A percentile compares a stretch with the other conserved stretches of the same genome.
Evolutionary conservation across 202 grass and related monocot genomes (phyloP).

Genomic region (Panicum virgatum): DNA sequence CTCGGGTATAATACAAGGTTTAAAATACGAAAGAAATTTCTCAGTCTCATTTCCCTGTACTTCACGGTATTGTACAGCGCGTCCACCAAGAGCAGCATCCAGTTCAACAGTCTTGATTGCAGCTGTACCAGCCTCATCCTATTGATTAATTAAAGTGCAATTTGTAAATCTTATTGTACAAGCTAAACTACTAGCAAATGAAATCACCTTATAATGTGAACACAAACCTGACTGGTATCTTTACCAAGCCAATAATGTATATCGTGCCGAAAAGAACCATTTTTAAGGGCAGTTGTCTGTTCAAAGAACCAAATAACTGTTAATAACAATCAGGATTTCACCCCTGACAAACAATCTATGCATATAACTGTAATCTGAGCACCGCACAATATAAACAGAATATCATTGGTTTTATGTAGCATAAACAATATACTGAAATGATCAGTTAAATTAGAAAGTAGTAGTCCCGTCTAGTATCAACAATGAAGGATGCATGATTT

Average conservation of each 20-base stretch:
- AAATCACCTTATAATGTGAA: slow-evolving; percentile 28
- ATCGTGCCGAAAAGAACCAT: slow-evolving; percentile 84
- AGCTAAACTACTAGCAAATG: slow-evolving; percentile 18
- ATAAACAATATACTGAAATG: slow-evolving; percentile 33
- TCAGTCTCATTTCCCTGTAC: slow-evolving; percentile 95
- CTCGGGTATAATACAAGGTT: slow-evolving; percentile 97
- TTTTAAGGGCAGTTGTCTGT: slow-evolving; percentile 85
- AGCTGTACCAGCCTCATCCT: slow-evolving; percentile 96
- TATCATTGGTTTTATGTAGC: slow-evolving; percentile 6
- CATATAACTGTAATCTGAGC: neutral
- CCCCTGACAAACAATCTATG: slow-evolving; percentile 3
- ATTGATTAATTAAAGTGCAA: slow-evolving; percentile 46
- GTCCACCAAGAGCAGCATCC: slow-evolving; percentile 90
- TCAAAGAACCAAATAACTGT: slow-evolving; percentile 33
- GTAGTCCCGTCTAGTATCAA: slow-evolving; percentile 33
- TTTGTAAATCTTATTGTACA: slow-evolving; percentile 33
- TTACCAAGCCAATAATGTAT: slow-evolving; percentile 99
- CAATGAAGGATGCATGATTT: slow-evolving; percentile 8
- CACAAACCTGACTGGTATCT: slow-evolving; percentile 84
- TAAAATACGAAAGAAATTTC: slow-evolving; percentile 99
- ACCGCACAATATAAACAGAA: slow-evolving; percentile 12
- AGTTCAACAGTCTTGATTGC: slow-evolving; percentile 95
- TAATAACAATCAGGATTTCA: slow-evolving; percentile 19
- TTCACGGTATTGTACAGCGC: slow-evolving; percentile 97
- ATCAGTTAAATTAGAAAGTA: slow-evolving; percentile 4